phyloP scores from a whole-genome alignment of 441 rosid species.

The Croton laevigatus region DNA sequence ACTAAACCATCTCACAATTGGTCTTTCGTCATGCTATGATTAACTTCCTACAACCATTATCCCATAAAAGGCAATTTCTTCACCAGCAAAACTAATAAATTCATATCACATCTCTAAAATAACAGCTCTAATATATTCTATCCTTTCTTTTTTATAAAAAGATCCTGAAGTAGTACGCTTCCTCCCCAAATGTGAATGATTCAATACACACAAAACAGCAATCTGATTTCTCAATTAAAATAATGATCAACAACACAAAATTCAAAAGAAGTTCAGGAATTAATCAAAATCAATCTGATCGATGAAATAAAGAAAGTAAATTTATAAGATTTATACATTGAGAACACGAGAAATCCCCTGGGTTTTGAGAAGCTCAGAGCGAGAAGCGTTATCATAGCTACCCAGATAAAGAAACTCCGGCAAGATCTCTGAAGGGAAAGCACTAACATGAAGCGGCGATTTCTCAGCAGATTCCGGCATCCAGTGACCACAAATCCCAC shows the following conservation, averaged over 20 bases:
- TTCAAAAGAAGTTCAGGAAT: not conserved
- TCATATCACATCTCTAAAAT: not conserved
- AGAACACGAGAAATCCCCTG: slow-evolving; percentile 86
- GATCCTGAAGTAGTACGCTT: not conserved
- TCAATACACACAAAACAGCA: not conserved
- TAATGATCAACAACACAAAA: not conserved
- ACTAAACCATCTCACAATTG: too few species aligned
- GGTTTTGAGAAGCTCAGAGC: slow-evolving; percentile 86
- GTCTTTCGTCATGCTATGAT: not conserved
- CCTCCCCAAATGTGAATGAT: not conserved
- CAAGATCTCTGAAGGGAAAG: slow-evolving; percentile 88
- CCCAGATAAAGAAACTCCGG: slow-evolving; percentile 90
- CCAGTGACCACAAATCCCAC: slow-evolving; percentile 91
- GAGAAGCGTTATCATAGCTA: slow-evolving; percentile 95
- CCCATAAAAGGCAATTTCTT: not conserved
- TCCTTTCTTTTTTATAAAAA: not conserved
- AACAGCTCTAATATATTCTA: not conserved
- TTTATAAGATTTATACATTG: slow-evolving; percentile 48
- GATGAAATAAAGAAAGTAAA: not conserved
- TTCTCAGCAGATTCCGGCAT: slow-evolving; percentile 45
- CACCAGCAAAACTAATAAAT: not conserved
- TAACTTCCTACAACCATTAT: not conserved
- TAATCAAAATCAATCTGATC: not conserved
- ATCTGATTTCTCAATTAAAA: not conserved
- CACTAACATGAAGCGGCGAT: slow-evolving; percentile 56